These are phyloP conservation scores for Colletotrichum sp. DNA, from an alignment of 2,329 filamentous ascomycete genomes.

Conservation along the genomic window DNA sequence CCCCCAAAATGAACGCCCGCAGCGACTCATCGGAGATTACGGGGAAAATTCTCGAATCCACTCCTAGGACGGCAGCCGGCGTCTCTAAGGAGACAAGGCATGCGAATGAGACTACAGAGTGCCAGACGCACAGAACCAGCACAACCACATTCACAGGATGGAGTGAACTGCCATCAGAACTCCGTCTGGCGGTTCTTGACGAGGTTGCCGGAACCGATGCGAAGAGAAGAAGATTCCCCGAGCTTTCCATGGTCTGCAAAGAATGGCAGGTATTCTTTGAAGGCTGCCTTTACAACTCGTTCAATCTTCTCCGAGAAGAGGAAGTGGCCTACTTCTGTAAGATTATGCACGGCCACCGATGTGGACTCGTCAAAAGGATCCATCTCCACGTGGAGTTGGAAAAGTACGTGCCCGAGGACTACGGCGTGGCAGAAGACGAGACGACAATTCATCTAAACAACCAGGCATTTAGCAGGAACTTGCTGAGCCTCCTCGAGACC, in stretches of 20 bases:
- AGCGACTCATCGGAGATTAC: background rate
- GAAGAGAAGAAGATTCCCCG: background rate
- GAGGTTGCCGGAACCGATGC: background rate
- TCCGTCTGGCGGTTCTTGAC: background rate
- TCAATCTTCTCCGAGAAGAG: background rate
- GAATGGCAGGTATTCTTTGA: background rate
- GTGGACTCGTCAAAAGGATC: background rate
- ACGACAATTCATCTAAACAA: background rate
- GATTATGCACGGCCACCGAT: background rate
- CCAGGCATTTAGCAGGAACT: background rate
- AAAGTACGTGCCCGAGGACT: background rate
- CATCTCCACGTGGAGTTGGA: background rate
- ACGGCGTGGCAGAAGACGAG: background rate
- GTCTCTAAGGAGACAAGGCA: fast-evolving
- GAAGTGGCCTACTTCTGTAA: background rate
- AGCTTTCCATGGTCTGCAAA: background rate
- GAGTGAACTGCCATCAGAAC: background rate
- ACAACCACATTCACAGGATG: background rate
- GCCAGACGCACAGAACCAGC: background rate
- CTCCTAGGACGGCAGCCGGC: fast-evolving
- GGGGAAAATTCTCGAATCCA: background rate
- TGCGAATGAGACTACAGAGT: background rate
- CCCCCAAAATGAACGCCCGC: background rate
- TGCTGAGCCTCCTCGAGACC: background rate
- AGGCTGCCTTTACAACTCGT: background rate